Evolutionary conservation across 2,329 filamentous ascomycete species (phyloP), one percentile per base, ranked within the genome.

Genomic region (Beauveria brongniartii): DNA sequence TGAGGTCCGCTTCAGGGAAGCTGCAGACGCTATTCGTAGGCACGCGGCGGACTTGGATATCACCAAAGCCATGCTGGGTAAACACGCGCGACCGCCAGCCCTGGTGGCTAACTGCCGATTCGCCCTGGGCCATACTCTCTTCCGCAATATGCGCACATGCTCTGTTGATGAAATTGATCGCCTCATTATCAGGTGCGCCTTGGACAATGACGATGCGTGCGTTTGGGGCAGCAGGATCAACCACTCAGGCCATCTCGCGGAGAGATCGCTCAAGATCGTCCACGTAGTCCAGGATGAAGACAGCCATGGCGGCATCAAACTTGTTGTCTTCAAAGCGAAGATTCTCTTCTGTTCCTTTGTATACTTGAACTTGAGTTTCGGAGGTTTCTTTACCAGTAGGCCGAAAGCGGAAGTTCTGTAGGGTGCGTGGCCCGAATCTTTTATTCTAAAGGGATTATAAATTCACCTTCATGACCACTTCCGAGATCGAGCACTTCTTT

Each of bases 181-280:
- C 50, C 3, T 63, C 59, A 43, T 63, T 61, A 47, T 63, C 48
- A 9, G 62, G 62, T 1, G 62, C 55, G 2, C 59, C 62, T 28
- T 56, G 43, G 24, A 63, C 30, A 37, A 63, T 50, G 30, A 63
- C 43, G 28, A 63, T 61, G 26, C 62, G 59, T 16, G 59, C 62
- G 28, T 59, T 58, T 4, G 62, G 40, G 5, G 59, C 53, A 5
- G 34, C 18, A 4, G 28, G 37, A 34, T 63, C 43, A 10, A 61
- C 54, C 18, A 63, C 62, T 10, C 59, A 48, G 8, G 44, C 20
- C 56, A 61, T 62, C 46, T 62, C 61, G 2, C 20, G 24, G 20
- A 62, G 56, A 9, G 52, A 55, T 43, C 41, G 6, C 52, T 62
- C 56, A 4, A 62, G 26, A 10, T 62, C 56, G 18, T 62, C 51